Evolutionary conservation across 495 filamentous ascomycete genomes (phyloP).

Genomic region (Trichocladium antarcticum): DNA sequence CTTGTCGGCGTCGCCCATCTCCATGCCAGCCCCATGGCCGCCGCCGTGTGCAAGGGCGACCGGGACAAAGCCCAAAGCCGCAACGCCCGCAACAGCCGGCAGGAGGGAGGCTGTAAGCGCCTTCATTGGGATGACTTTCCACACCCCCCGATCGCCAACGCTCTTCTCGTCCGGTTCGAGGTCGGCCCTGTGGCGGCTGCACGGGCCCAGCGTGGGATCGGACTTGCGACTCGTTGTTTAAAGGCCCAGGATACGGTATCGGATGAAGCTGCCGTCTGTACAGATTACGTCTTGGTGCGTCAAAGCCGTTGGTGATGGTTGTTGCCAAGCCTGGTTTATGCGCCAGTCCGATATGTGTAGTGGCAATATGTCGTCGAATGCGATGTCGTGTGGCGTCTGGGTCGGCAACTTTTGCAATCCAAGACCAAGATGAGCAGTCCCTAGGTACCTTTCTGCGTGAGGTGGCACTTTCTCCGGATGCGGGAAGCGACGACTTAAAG

Average conservation of each 20-base stretch:
- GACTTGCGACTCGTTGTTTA: too few relatives aligned
- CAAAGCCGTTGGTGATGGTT: too few relatives aligned
- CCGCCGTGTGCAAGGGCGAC: slow-evolving; percentile 35
- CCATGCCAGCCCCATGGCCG: slow-evolving; percentile 34
- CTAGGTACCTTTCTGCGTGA: neutral
- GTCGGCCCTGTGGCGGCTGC: too few relatives aligned
- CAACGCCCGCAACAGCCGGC: slow-evolving; percentile 15
- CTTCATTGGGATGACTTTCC: slow-evolving; percentile 15
- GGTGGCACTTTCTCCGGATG: slow-evolving; percentile 1
- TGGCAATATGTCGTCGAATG: too few relatives aligned
- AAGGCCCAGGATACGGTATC: too few relatives aligned
- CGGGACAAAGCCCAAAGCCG: slow-evolving; percentile 29
- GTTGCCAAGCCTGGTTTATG: too few relatives aligned
- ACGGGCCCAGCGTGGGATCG: too few relatives aligned
- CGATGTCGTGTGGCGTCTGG: too few relatives aligned
- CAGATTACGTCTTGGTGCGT: too few relatives aligned
- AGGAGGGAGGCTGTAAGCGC: slow-evolving; percentile 11
- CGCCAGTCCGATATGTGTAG: too few relatives aligned
- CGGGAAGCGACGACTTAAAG: neutral
- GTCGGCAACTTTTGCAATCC: neutral
- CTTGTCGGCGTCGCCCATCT: slow-evolving; percentile 30
- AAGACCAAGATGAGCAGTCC: neutral
- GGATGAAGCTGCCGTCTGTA: too few relatives aligned
- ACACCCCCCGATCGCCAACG: neutral
- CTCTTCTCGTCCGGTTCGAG: neutral